Conservation (phyloP, 331 rosid genomes). For the Malus hybrid region DNA sequence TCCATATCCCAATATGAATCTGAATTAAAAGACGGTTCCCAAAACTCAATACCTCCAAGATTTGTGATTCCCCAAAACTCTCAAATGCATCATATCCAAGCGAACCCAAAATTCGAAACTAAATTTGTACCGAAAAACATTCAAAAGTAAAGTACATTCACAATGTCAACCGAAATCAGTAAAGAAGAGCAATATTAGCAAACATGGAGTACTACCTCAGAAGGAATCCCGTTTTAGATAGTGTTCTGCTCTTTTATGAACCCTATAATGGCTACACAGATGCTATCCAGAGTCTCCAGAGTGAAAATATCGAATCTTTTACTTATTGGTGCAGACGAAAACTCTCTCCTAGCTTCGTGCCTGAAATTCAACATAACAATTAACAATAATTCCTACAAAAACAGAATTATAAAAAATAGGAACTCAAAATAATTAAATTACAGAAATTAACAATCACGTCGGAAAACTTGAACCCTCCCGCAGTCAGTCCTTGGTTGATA, state of each 20-base stretch:
- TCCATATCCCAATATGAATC: background rate
- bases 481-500: no score
- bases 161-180: background rate
- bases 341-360: constrained; percentile 34
- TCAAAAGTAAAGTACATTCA: background rate
- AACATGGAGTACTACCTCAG: constrained; percentile 41
- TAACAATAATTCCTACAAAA: background rate
- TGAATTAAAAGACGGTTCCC: background rate
- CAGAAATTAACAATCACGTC: background rate
- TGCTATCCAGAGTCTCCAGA: constrained; percentile 56
- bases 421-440: background rate
- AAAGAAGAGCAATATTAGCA: background rate
- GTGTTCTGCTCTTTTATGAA: constrained; percentile 42
- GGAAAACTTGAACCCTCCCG: no score
- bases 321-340: constrained; percentile 53
- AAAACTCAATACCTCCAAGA: background rate
- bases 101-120: background rate
- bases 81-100: background rate
- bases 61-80: background rate
- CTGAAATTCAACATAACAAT: constrained; percentile 19
- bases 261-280: constrained; percentile 34
- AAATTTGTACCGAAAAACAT: background rate
- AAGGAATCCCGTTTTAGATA: constrained; percentile 40
- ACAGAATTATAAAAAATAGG: background rate
- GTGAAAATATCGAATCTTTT: constrained; percentile 43